Evolutionary conservation across 345 rosid genomes (phyloP), one percentile per base, ranked within the genome.

Genomic region (Turritis glabra): DNA sequence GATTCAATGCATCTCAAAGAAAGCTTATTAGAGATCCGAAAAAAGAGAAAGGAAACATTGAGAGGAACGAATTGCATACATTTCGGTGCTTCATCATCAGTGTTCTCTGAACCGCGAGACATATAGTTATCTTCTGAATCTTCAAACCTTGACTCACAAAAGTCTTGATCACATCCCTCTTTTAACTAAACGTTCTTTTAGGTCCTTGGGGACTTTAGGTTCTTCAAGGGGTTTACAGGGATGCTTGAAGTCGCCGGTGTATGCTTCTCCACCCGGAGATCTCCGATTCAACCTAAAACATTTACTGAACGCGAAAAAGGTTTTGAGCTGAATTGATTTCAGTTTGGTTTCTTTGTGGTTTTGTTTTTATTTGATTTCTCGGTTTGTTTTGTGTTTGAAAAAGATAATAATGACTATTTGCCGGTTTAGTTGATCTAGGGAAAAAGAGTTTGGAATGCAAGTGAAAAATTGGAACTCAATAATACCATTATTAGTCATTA

Each of bases 51-150:
- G 25, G 18, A 12, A 35, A 6, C 5, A 21, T 13, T 5, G 1
- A 43, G 73, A 47, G 15, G 25, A 23, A 21, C 3, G 53, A 33
- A 86, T 84, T 82, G 89, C 97, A 50, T 57, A 90, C 97, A 50
- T 57, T 81, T 76, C 56, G 22, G 73, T 48, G 75, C 71, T 74
- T 74, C 81, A 15, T 66, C 56, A 67, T 59, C 19, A 25, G 22
- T 78, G 62, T 65, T 79, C 66, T 84, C 84, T 43, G 83, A 74
- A 51, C 47, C 69, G 47, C 18, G 61, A 40, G 72, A 0, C 55
- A 23, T 53, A 57, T 69, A 81, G 26, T 79, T 86, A 72, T 80
- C 84, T 51, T 81, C 89, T 44, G 48, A 74, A 67, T 81, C 81
- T 71, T 79, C 77, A 38, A 41, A 51, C n/a, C 66, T 40, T 12